These are phyloP conservation scores for Mortierella claussenii DNA, from an alignment of 192 early-diverging fungal genomes.

Conservation along the genomic window DNA sequence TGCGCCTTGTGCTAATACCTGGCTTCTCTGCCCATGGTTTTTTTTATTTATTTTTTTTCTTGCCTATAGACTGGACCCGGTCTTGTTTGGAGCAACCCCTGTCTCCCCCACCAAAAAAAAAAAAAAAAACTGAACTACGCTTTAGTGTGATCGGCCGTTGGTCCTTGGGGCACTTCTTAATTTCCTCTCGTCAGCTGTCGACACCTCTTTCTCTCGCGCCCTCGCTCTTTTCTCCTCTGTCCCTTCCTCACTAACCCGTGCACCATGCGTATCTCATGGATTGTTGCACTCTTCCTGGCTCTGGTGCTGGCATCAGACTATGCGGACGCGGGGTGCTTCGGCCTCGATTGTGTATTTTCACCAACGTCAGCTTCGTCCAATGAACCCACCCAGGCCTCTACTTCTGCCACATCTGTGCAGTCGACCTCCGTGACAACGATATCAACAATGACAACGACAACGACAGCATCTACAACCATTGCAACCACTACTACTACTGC, in stretches of 20 bases:
- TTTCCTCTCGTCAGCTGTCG: not conserved
- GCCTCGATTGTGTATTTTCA: not conserved
- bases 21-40: too few species aligned
- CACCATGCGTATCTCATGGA: slow-evolving; percentile 13
- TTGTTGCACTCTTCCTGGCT: slow-evolving; percentile 4
- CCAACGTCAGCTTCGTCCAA: not conserved
- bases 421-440: too few species aligned
- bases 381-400: not conserved
- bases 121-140: too few species aligned
- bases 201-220: not conserved
- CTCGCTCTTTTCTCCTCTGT: not conserved
- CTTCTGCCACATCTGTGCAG: too few species aligned
- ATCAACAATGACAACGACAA: not conserved
- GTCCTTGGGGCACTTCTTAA: not conserved
- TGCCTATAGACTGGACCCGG: not conserved
- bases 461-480: too few species aligned
- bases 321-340: not conserved
- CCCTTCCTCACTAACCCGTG: not conserved
- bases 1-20: too few species aligned
- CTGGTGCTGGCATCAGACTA: slow-evolving; percentile 12
- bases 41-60: slow-evolving; percentile 1
- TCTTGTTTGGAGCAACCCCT: not conserved
- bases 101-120: too few species aligned
- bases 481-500: slow-evolving; percentile 3
- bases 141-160: not conserved